These are phyloP conservation scores for Calonectria pseudoturangicola DNA, from an alignment of 2,329 filamentous ascomycete genomes.

Conservation along the genomic window DNA sequence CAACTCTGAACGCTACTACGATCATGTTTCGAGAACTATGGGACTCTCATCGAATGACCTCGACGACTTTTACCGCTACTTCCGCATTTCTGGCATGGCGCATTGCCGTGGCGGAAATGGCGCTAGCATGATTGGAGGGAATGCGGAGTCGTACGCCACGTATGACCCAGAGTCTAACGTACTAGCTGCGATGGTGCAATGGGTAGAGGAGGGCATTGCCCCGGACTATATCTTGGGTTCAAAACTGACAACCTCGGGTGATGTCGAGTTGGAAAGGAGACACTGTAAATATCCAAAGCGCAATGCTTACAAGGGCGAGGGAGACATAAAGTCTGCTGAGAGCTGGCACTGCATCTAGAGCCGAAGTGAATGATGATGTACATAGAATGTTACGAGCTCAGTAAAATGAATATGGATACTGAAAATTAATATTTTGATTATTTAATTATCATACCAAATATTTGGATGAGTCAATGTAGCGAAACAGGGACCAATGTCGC, in stretches of 20 bases:
- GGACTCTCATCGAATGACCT: slow-evolving; percentile 54
- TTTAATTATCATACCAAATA: too few species aligned
- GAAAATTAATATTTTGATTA: too few species aligned
- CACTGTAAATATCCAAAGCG: slow-evolving; percentile 59
- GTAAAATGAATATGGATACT: too few species aligned
- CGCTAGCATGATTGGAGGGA: slow-evolving; percentile 60
- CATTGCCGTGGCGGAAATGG: slow-evolving; percentile 69
- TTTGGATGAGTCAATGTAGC: too few species aligned
- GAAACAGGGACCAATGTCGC: too few species aligned
- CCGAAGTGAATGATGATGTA: too few species aligned
- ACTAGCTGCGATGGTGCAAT: slow-evolving; percentile 67
- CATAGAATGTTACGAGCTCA: too few species aligned
- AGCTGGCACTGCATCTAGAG: slow-evolving; percentile 55
- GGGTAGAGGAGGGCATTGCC: slow-evolving; percentile 65
- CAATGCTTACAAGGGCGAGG: slow-evolving; percentile 55
- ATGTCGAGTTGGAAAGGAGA: slow-evolving; percentile 53
- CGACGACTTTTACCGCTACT: slow-evolving; percentile 71
- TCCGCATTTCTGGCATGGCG: slow-evolving; percentile 69
- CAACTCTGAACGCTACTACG: slow-evolving; percentile 52
- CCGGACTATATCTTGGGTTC: slow-evolving; percentile 63
- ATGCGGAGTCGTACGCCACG: slow-evolving; percentile 38
- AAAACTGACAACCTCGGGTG: slow-evolving; percentile 38
- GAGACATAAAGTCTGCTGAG: slow-evolving; percentile 51
- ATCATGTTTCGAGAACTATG: slow-evolving; percentile 47
- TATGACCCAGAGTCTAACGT: slow-evolving; percentile 65